Percentiles rank a stretch among this genome's conserved stretches.
phyloP scores from a whole-genome alignment of 176 grass and related monocot genomes.

The Calamus simplicifolius region DNA sequence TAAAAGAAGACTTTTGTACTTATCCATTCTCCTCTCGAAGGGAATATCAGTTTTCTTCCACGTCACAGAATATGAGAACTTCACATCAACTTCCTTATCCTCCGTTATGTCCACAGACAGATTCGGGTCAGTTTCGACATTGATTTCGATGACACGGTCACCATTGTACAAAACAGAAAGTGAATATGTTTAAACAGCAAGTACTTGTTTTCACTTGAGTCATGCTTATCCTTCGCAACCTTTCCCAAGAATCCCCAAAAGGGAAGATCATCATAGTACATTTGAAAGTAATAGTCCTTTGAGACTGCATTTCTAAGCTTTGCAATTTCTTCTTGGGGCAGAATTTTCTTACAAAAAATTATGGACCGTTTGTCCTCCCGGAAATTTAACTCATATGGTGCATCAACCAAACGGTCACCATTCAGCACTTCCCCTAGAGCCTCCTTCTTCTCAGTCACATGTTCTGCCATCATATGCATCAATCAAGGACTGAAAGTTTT shows the following conservation, averaged over 20 bases:
- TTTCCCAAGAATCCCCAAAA: constrained; percentile 95
- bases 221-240: constrained; percentile 49
- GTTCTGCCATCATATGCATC: constrained; percentile 26
- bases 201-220: constrained; percentile 32
- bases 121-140: constrained; percentile 62
- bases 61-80: constrained; percentile 88
- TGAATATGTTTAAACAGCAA: constrained; percentile 90
- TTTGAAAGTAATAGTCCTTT: constrained; percentile 94
- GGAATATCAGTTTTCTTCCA: constrained; percentile 76
- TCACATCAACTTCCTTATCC: constrained; percentile 60
- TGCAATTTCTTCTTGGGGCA: constrained; percentile 48
- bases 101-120: constrained; percentile 68
- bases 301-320: constrained; percentile 72
- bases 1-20: constrained; percentile 85
- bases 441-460: constrained; percentile 85
- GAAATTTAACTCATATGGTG: constrained; percentile 85
- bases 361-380: constrained; percentile 50
- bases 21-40: constrained; percentile 85
- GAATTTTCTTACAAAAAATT: constrained; percentile 56
- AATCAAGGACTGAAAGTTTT: no score
- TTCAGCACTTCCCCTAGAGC: constrained; percentile 84
- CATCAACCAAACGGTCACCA: constrained; percentile 87
- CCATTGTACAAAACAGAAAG: constrained; percentile 73
- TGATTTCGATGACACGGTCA: constrained; percentile 77
- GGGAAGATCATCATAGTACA: constrained; percentile 96